Percentiles rank a stretch among this genome's conserved stretches.
phyloP scores from a whole-genome alignment of 2,329 filamentous ascomycete species.

The Macroventuria anomochaeta region DNA sequence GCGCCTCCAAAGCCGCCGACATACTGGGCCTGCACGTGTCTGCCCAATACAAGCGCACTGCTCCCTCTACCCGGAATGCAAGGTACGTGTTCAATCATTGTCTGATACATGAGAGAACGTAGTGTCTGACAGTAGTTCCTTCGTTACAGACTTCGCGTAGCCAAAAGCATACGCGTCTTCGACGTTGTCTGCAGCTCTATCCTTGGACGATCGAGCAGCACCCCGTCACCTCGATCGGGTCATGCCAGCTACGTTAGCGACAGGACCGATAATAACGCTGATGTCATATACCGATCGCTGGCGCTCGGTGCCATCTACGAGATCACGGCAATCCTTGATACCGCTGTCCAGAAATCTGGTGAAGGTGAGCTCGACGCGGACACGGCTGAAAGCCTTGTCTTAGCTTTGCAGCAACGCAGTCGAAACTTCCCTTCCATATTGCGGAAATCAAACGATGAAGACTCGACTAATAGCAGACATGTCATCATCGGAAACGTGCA shows the following conservation, averaged over 20 bases:
- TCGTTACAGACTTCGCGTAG: constrained; percentile 49
- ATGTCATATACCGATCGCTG: constrained; percentile 18
- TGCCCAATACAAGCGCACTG: constrained; percentile 35
- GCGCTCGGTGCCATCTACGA: constrained; percentile 30
- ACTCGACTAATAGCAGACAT: constrained; percentile 30
- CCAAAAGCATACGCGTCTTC: constrained; percentile 57
- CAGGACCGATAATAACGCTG: not conserved
- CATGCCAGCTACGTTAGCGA: constrained; percentile 17
- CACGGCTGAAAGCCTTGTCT: constrained; percentile 22
- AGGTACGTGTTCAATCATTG: constrained; percentile 16
- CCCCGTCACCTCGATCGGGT: constrained; percentile 22
- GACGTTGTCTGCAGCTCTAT: constrained; percentile 59
- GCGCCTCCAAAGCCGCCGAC: constrained; percentile 64
- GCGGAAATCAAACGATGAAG: constrained; percentile 23
- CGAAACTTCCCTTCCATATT: constrained; percentile 51
- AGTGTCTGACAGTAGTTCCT: not conserved
- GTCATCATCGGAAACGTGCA: constrained; percentile 60
- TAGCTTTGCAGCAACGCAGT: constrained; percentile 53
- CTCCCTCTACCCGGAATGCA: constrained; percentile 9
- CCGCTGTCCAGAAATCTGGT: constrained; percentile 19
- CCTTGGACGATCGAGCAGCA: constrained; percentile 54
- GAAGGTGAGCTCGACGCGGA: constrained; percentile 11
- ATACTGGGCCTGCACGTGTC: constrained; percentile 54
- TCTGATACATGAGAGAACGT: too few species aligned
- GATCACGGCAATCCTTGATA: constrained; percentile 29